A percentile compares a stretch with the other conserved stretches of the same genome.
Conservation (phyloP, 306 rosid species). For the Acacia confusa region DNA sequence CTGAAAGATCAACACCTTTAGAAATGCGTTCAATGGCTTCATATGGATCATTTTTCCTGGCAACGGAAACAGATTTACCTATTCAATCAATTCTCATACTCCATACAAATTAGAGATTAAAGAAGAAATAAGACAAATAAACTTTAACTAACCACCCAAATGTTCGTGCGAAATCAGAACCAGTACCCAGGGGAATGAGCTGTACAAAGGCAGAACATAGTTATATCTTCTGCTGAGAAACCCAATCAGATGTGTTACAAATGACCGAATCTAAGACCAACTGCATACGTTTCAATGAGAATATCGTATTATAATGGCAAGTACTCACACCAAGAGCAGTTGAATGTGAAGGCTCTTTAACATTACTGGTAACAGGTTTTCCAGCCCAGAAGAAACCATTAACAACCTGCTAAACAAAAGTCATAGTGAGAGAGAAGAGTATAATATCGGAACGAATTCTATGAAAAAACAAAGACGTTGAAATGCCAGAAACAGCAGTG, state of each 20-base stretch:
- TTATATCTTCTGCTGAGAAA: slow-evolving; percentile 26
- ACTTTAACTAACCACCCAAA: slow-evolving; percentile 74
- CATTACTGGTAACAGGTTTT: slow-evolving; percentile 66
- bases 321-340: slow-evolving; percentile 96
- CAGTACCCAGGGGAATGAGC: slow-evolving; percentile 96
- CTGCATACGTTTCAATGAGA: slow-evolving; percentile 17
- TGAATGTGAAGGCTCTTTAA: slow-evolving; percentile 54
- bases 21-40: slow-evolving; percentile 86
- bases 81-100: slow-evolving; percentile 27
- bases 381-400: slow-evolving; percentile 99
- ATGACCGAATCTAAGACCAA: slow-evolving; percentile 21
- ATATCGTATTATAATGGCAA: slow-evolving; percentile 16
- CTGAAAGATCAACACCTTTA: slow-evolving; percentile 45
- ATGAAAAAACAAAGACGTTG: not conserved
- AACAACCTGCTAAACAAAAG: slow-evolving; percentile 67
- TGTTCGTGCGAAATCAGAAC: slow-evolving; percentile 90
- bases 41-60: slow-evolving; percentile 81
- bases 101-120: not conserved
- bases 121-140: slow-evolving; percentile 22
- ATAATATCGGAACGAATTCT: not conserved
- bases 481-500: slow-evolving; percentile 7
- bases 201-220: slow-evolving; percentile 49
- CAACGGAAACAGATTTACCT: slow-evolving; percentile 26
- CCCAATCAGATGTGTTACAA: slow-evolving; percentile 26
- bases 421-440: slow-evolving; percentile 8